phyloP scores from a whole-genome alignment of 805 yeast genomes.

The Pichia occidentalis region DNA sequence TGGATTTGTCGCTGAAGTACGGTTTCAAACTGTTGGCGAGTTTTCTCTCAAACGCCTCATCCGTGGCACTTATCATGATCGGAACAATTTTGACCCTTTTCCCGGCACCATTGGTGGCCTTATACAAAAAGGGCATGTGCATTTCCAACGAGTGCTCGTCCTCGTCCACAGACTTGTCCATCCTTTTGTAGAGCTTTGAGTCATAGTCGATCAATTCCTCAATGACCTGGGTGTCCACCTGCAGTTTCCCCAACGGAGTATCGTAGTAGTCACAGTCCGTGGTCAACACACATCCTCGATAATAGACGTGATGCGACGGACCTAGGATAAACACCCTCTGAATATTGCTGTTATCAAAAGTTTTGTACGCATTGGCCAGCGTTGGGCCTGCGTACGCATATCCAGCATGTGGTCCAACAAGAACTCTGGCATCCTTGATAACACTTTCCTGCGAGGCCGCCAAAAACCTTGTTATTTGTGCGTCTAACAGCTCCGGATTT shows the following conservation, averaged over 20 bases:
- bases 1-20: constrained; percentile 45
- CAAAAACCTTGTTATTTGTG: constrained; percentile 47
- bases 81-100: constrained; percentile 52
- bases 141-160: constrained; percentile 92
- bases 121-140: constrained; percentile 76
- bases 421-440: constrained; percentile 40
- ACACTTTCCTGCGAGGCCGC: constrained; percentile 27
- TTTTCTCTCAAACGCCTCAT: constrained; percentile 35
- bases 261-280: constrained; percentile 50
- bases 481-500: constrained; percentile 35
- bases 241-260: constrained; percentile 78
- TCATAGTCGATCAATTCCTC: constrained; percentile 30
- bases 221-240: constrained; percentile 51
- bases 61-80: constrained; percentile 65
- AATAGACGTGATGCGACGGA: constrained; percentile 89
- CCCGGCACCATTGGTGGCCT: constrained; percentile 34
- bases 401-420: constrained; percentile 84
- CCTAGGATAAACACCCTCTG: constrained; percentile 76
- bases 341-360: constrained; percentile 53
- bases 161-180: constrained; percentile 59
- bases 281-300: constrained; percentile 50
- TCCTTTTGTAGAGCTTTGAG: constrained; percentile 41
- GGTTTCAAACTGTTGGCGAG: constrained; percentile 46
- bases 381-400: constrained; percentile 74
- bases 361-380: constrained; percentile 68